phyloP scores from a whole-genome alignment of 768 basidiomycete species.

The Kwoniella sp. region DNA sequence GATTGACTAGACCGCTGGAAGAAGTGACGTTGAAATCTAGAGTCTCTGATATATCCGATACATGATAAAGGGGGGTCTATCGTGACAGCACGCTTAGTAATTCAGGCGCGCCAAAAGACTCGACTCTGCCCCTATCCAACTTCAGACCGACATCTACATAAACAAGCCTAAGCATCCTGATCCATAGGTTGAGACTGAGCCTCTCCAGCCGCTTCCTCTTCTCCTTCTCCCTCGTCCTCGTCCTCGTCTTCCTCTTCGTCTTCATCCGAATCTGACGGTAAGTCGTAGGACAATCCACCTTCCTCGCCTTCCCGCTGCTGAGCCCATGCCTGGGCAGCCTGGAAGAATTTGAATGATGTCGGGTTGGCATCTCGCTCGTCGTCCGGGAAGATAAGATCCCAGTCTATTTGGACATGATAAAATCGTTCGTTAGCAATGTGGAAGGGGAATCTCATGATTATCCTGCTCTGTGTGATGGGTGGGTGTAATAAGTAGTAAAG shows the following conservation, averaged over 20 bases:
- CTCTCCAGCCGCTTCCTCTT: slow-evolving; percentile 4
- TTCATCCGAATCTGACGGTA: slow-evolving; percentile 44
- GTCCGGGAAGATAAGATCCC: slow-evolving; percentile 93
- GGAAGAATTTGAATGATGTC: slow-evolving; percentile 90
- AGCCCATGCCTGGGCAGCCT: slow-evolving; percentile 88
- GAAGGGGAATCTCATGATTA: too few species aligned
- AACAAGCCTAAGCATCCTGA: slow-evolving; percentile 17
- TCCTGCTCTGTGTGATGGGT: background rate
- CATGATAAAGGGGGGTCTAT: too few species aligned
- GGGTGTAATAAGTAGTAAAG: background rate
- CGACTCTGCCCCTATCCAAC: too few species aligned
- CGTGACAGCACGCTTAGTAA: too few species aligned
- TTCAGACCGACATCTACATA: too few species aligned
- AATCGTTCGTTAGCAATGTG: too few species aligned
- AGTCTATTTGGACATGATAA: too few species aligned
- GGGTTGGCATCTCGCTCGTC: slow-evolving; percentile 93
- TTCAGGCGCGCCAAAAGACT: too few species aligned
- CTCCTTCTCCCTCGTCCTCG: slow-evolving; percentile 31
- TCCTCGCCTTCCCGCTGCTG: slow-evolving; percentile 40
- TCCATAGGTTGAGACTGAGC: slow-evolving; percentile 17
- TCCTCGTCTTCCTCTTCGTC: slow-evolving; percentile 49
- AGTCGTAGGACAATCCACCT: slow-evolving; percentile 46
- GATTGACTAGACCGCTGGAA: too few species aligned
- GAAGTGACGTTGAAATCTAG: too few species aligned
- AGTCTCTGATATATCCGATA: too few species aligned